A percentile compares a stretch with the other conserved stretches of the same genome.
These are phyloP conservation scores for Ogataea pini DNA, from an alignment of 805 yeast species.

Conservation along the genomic window DNA sequence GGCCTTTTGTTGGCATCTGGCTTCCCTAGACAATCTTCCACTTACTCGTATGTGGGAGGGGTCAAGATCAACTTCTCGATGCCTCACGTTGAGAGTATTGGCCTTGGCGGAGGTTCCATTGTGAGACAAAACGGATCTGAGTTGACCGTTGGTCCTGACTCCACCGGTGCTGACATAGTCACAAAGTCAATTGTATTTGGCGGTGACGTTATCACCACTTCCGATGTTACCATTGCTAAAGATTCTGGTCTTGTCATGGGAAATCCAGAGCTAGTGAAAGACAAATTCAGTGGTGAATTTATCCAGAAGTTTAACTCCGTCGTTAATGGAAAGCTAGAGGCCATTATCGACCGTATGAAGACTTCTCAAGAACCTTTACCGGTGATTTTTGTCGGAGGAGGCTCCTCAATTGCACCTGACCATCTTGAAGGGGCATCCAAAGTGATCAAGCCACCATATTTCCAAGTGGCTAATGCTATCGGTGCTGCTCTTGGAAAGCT, in stretches of 20 bases:
- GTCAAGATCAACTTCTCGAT: conserved; percentile 49
- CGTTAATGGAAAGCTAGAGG: conserved; percentile 36
- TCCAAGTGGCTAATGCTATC: conserved; percentile 48
- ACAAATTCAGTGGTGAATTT: neutral
- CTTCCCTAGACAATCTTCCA: conserved; percentile 46
- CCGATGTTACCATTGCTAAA: conserved; percentile 42
- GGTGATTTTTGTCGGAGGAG: conserved; percentile 49
- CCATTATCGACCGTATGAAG: conserved; percentile 45
- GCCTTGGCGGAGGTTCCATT: conserved; percentile 51
- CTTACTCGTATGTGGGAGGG: conserved; percentile 44
- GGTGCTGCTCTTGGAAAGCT: conserved; percentile 50
- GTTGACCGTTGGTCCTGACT: conserved; percentile 46
- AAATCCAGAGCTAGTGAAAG: neutral
- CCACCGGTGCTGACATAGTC: conserved; percentile 44
- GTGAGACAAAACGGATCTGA: conserved; percentile 29
- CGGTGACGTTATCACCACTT: conserved; percentile 40
- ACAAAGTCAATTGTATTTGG: conserved; percentile 41
- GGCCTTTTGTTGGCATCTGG: conserved; percentile 45
- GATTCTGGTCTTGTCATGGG: conserved; percentile 1
- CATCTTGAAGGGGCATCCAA: conserved; percentile 40
- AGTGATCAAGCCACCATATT: conserved; percentile 42
- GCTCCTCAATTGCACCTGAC: conserved; percentile 44
- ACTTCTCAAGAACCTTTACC: conserved; percentile 43
- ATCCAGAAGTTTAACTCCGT: neutral
- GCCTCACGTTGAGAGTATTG: conserved; percentile 52